phyloP scores from a whole-genome alignment of 2,329 filamentous ascomycete species.

The Cordyceps militaris region DNA sequence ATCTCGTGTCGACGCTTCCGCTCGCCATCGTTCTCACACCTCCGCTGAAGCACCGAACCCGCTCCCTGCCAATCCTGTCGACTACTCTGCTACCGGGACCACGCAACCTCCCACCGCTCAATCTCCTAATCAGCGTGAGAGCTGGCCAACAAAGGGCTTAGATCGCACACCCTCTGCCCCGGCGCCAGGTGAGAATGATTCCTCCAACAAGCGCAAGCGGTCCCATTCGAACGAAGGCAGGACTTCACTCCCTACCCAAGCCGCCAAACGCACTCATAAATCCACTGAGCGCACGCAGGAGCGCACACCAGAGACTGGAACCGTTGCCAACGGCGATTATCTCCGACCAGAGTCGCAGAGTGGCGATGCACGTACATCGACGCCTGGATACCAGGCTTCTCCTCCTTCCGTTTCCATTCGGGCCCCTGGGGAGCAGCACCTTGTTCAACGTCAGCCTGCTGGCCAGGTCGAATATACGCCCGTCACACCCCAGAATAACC shows the following conservation, averaged over 20 bases:
- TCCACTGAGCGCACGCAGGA: slow-evolving; percentile 19
- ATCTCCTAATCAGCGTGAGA: slow-evolving; percentile 29
- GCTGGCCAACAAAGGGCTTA: slow-evolving; percentile 33
- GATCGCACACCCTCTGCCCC: slow-evolving; percentile 36
- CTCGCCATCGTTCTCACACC: slow-evolving; percentile 14
- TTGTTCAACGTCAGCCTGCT: slow-evolving; percentile 33
- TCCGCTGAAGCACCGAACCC: neutral
- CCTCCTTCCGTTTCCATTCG: slow-evolving; percentile 20
- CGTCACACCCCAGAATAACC: slow-evolving; percentile 38
- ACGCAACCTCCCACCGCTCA: slow-evolving; percentile 21
- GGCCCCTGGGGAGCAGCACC: slow-evolving; percentile 22
- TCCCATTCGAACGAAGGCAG: slow-evolving; percentile 53
- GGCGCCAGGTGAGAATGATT: slow-evolving; percentile 38
- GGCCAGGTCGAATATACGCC: slow-evolving; percentile 40
- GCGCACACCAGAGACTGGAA: slow-evolving; percentile 34
- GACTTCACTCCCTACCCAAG: slow-evolving; percentile 25
- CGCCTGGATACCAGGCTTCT: slow-evolving; percentile 30
- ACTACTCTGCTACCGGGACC: slow-evolving; percentile 13
- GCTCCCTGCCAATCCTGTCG: neutral
- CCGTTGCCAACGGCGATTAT: slow-evolving; percentile 37
- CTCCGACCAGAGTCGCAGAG: slow-evolving; percentile 39
- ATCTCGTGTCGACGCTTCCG: slow-evolving; percentile 17
- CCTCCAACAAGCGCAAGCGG: slow-evolving; percentile 60
- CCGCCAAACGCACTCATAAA: slow-evolving; percentile 23
- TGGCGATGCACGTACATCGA: slow-evolving; percentile 35